Evolutionary conservation across 2,329 filamentous ascomycete species (phyloP).

Genomic region (Kalmusia sp.): DNA sequence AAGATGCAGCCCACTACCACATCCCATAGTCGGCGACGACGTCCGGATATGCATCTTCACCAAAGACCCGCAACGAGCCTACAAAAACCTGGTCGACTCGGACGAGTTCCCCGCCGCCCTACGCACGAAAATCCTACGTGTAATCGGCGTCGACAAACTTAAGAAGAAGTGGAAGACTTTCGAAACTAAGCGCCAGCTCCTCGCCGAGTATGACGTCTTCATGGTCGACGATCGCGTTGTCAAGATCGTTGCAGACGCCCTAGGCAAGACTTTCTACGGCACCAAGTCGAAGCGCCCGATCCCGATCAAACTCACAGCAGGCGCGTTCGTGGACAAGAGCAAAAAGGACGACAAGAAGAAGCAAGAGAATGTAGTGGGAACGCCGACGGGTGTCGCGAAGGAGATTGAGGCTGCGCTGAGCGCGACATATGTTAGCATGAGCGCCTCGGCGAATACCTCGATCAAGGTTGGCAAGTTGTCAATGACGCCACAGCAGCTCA

Average conservation of each 20-base stretch:
- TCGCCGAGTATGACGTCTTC: conserved; percentile 89
- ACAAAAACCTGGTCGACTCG: conserved; percentile 85
- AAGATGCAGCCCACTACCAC: conserved; percentile 64
- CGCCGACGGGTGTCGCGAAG: conserved; percentile 71
- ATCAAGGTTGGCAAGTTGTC: conserved; percentile 79
- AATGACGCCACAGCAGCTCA: conserved; percentile 77
- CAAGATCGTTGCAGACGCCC: conserved; percentile 72
- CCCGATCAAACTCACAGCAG: conserved; percentile 73
- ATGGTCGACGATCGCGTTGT: conserved; percentile 88
- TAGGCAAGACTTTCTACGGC: conserved; percentile 95
- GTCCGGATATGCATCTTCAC: conserved; percentile 85
- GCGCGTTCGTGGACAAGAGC: conserved; percentile 67
- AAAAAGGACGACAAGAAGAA: conserved; percentile 45
- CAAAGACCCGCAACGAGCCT: conserved; percentile 80
- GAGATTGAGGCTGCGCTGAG: conserved; percentile 81
- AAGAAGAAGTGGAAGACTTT: conserved; percentile 89
- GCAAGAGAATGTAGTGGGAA: conserved; percentile 55
- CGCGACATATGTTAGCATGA: conserved; percentile 81
- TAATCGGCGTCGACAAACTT: conserved; percentile 85
- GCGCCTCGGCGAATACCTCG: conserved; percentile 78
- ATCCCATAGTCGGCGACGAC: conserved; percentile 72
- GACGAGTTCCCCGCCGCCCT: conserved; percentile 63
- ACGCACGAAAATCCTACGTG: conserved; percentile 57
- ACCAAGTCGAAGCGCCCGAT: conserved; percentile 83
- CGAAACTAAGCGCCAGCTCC: conserved; percentile 79